Base-by-base conservation (phyloP, 2,329 filamentous ascomycete species). In the Cladophialophora carrionii region DNA sequence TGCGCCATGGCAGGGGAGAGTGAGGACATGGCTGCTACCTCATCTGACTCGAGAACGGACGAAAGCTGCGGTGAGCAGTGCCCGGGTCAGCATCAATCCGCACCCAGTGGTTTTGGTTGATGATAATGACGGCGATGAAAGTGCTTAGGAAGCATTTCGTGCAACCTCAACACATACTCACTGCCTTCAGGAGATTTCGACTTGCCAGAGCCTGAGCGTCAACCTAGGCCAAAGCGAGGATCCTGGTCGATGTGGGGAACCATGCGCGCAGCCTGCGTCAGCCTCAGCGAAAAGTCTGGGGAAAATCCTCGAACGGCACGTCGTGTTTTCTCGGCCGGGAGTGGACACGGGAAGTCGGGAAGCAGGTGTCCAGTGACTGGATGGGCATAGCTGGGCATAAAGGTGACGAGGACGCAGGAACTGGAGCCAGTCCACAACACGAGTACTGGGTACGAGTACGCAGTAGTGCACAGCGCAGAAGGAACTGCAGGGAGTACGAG, bases 1-100 rank as follows among this genome's bases (percentile, higher is more conserved):
- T 68, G 68, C 68, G 68, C 65, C 68, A 70, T 70, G 31, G 56
- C 58, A 32, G 57, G 63, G 58, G 51, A 61, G 41, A 54, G 55
- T 68, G 66, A 68, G 60, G 61, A 63, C 53, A 53, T 56, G 48
- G 48, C 22, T 43, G 32, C 57, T 58, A 54, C 51, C 49, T 54
- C 48, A 49, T 57, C 43, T 43, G 20, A 48, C 22, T 57, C 24
- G 9, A 24, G 17, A 24, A 57, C 29, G 26, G 46, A 53, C 26
- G 17, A 7, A 48, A 14, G 4, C 22, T 4, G 48, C 17, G 14
- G 48, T 51, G 17, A 32, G 17, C 17, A 26, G 4, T 54, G 29
- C 52, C 52, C 52, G 12, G 26, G 48, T 51, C 48, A 51, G 48
- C 48, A 26, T 51, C 52, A 10, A 54, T n/a, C 14, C 29, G 12